Evolutionary conservation across 106 monocot species (phyloP), one percentile per base, ranked within the genome.

Genomic region (Dactylorhiza incarnata): DNA sequence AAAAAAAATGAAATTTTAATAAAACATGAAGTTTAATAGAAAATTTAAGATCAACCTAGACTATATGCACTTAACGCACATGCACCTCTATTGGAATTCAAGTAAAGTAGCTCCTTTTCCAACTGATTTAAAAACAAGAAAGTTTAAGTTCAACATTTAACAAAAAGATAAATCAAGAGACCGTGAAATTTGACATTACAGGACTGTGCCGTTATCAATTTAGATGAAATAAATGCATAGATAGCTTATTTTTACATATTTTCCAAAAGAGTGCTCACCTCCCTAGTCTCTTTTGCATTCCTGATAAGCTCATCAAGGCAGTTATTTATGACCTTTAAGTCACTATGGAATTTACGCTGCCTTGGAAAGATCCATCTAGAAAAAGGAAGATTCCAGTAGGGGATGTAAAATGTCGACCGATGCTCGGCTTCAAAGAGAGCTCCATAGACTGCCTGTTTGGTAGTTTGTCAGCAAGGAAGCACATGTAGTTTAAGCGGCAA

Each of bases 341-440:
- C 94, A 76, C 53, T 82, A 22, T 86, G 82, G 73, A 99, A 99
- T 78, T 99, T 94, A 13, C 93, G 78, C 76, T 99, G 97, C 81
- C 97, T 91, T 58, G 97, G 97, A 72, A 99, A 89, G 69, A 99
- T 80, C 91, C 91, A 99, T 77, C 78, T 91, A 68, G 97, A 79
- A 71, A 99, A 86, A 51, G 97, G 97, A 77, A 99, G 81, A 68
- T 99, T 99, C 97, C 97, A 99, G 50, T 99, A 99, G 29, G 97
- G 97, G 76, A 99, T 94, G 50, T 99, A 99, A 80, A 99, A 99
- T 7, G 97, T 99, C 16, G 97, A 91, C 53, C 97, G 76, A 67
- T 99, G 97, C 73, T 99, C 97, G 75, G 97, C 97, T 86, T 99
- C 97, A 83, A 94, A 94, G 74, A 99, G 89, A 66, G 97, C 94